phyloP scores from a whole-genome alignment of 352 stramenopile genomes.

The Globisporangium spinosum region DNA sequence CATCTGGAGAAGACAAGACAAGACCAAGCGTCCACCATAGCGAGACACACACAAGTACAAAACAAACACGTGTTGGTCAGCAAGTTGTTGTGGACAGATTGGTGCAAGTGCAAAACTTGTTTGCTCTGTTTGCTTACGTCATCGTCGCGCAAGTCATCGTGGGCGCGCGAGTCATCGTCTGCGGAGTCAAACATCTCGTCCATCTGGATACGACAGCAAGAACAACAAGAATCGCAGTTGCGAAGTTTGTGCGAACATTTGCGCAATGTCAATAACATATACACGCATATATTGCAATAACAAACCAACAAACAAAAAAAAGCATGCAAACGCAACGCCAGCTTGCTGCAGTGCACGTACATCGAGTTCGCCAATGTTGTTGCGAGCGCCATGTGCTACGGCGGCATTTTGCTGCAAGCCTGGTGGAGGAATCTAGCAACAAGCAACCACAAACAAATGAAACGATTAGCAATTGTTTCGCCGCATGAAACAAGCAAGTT shows the following conservation, averaged over 20 bases:
- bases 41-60: background rate
- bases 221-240: slow-evolving; percentile 4
- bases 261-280: background rate
- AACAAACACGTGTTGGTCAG: slow-evolving; percentile 7
- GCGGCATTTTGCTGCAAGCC: slow-evolving; percentile 41
- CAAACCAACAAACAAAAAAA: background rate
- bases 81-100: background rate
- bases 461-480: background rate
- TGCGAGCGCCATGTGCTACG: slow-evolving; percentile 19
- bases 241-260: background rate
- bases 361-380: slow-evolving; percentile 80
- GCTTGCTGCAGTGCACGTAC: slow-evolving; percentile 23
- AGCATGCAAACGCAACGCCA: background rate
- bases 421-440: slow-evolving; percentile 31
- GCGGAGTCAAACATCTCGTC: slow-evolving; percentile 73
- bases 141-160: slow-evolving; percentile 41
- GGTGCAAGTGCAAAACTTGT: background rate
- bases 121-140: slow-evolving; percentile 6
- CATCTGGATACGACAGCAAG: slow-evolving; percentile 12
- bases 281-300: too few species aligned
- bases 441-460: background rate
- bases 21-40: slow-evolving; percentile 2
- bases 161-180: slow-evolving; percentile 53
- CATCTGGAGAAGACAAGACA: slow-evolving; percentile 35
- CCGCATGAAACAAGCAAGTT: background rate